Conservation (phyloP, 352 stramenopile species). For the Pythium coloratum region DNA sequence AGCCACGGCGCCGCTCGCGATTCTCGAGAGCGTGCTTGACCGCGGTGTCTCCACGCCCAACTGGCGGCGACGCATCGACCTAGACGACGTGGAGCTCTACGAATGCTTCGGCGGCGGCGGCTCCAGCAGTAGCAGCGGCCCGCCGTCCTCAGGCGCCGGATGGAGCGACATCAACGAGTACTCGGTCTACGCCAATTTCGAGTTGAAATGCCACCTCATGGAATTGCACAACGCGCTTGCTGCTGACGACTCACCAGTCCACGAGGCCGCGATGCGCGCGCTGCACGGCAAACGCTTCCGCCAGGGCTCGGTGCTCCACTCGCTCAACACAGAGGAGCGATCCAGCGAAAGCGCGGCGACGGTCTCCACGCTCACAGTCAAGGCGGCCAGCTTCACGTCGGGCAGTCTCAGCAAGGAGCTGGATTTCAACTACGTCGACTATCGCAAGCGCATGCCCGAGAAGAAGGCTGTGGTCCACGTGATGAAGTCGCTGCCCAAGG, state of each 20-base stretch:
- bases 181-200: slow-evolving; percentile 17
- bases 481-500: slow-evolving; percentile 59
- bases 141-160: background rate
- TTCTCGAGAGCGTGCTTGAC: slow-evolving; percentile 23
- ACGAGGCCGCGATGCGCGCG: slow-evolving; percentile 19
- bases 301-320: slow-evolving; percentile 20
- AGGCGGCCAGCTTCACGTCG: slow-evolving; percentile 19
- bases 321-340: slow-evolving; percentile 1
- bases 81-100: slow-evolving; percentile 29
- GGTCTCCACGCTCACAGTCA: slow-evolving; percentile 13
- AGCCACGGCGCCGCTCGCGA: slow-evolving; percentile 15
- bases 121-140: background rate
- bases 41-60: slow-evolving; percentile 14
- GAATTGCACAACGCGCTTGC: slow-evolving; percentile 23
- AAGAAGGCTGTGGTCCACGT: slow-evolving; percentile 36
- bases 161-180: slow-evolving; percentile 22
- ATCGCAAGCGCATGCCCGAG: slow-evolving; percentile 17
- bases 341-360: background rate
- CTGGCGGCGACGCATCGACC: slow-evolving; percentile 30
- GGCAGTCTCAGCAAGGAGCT: slow-evolving; percentile 16
- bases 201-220: slow-evolving; percentile 23
- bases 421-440: slow-evolving; percentile 23
- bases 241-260: slow-evolving; percentile 2
- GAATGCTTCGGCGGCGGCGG: slow-evolving; percentile 17
- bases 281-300: slow-evolving; percentile 20